Percentiles rank a stretch among this genome's conserved stretches.
phyloP scores from a whole-genome alignment of 352 stramenopile genomes.

The Pythium chondricola region DNA sequence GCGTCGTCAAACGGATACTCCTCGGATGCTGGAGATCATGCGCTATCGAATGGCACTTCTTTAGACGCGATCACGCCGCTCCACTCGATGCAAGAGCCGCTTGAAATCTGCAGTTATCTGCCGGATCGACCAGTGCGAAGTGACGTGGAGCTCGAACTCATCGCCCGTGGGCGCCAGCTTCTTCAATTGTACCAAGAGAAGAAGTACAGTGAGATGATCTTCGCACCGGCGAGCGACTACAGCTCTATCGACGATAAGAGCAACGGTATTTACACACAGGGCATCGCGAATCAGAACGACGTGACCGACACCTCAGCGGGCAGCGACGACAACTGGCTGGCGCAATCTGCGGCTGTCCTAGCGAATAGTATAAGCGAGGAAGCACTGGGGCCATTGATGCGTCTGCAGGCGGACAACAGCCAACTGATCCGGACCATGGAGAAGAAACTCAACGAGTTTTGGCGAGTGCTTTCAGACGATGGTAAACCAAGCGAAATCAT shows the following conservation, averaged over 20 bases:
- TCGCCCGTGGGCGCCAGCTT: slow-evolving; percentile 34
- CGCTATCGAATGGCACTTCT: slow-evolving; percentile 16
- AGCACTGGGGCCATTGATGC: background rate
- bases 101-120: background rate
- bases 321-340: slow-evolving; percentile 14
- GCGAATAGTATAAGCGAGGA: too few relatives aligned
- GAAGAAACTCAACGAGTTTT: slow-evolving; percentile 19
- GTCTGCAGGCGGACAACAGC: background rate
- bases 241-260: slow-evolving; percentile 4
- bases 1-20: slow-evolving; percentile 5
- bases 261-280: background rate
- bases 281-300: background rate
- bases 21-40: slow-evolving; percentile 5
- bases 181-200: slow-evolving; percentile 42
- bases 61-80: slow-evolving; percentile 2
- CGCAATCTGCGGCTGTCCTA: slow-evolving; percentile 2
- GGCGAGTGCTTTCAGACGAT: slow-evolving; percentile 21
- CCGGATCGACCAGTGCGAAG: background rate
- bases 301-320: background rate
- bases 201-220: slow-evolving; percentile 22
- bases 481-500: slow-evolving; percentile 18
- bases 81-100: background rate
- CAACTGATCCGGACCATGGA: background rate
- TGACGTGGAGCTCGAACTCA: slow-evolving; percentile 28
- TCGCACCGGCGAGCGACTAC: slow-evolving; percentile 6